Evolutionary conservation across 2,329 filamentous ascomycete genomes (phyloP).

Genomic region (Arthrobotrys conoides): DNA sequence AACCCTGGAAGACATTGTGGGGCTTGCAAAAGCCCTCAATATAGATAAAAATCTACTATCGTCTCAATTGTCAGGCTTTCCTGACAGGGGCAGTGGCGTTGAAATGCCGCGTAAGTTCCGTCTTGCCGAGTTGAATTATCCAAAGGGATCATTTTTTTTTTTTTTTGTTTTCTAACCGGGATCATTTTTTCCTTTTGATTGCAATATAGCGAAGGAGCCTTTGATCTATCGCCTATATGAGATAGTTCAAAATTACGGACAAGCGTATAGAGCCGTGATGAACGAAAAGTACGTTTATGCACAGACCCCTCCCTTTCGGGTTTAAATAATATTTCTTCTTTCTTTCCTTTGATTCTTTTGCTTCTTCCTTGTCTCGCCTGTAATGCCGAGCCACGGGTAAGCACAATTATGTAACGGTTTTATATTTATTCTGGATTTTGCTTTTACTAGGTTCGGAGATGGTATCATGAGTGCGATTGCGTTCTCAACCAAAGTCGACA

Average conservation of each 20-base stretch:
- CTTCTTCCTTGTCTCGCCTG: constrained; percentile 1
- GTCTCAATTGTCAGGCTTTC: constrained; percentile 56
- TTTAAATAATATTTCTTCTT: constrained; percentile 11
- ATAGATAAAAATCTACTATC: constrained; percentile 47
- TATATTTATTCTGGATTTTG: constrained; percentile 3
- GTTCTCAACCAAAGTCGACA: constrained; percentile 89
- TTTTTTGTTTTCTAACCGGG: constrained; percentile 16
- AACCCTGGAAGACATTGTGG: constrained; percentile 61
- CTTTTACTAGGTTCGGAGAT: constrained; percentile 71
- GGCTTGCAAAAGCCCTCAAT: constrained; percentile 58
- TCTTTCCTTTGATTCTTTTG: neutral
- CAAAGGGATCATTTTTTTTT: too few species aligned
- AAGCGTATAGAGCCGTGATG: constrained; percentile 92
- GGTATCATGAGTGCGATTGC: constrained; percentile 98
- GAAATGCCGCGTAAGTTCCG: constrained; percentile 64
- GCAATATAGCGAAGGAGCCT: constrained; percentile 72
- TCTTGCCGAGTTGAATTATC: constrained; percentile 6
- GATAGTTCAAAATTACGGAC: constrained; percentile 96
- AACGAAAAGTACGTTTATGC: constrained; percentile 81
- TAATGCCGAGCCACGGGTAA: constrained; percentile 15
- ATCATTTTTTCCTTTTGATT: constrained; percentile 6
- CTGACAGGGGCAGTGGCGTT: constrained; percentile 60
- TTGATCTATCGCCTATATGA: constrained; percentile 93
- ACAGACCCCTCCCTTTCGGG: neutral
- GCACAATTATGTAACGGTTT: constrained; percentile 53